phyloP scores from a whole-genome alignment of 228 moss, liverwort and hornwort genomes.

The Sphagnum magellanicum region DNA sequence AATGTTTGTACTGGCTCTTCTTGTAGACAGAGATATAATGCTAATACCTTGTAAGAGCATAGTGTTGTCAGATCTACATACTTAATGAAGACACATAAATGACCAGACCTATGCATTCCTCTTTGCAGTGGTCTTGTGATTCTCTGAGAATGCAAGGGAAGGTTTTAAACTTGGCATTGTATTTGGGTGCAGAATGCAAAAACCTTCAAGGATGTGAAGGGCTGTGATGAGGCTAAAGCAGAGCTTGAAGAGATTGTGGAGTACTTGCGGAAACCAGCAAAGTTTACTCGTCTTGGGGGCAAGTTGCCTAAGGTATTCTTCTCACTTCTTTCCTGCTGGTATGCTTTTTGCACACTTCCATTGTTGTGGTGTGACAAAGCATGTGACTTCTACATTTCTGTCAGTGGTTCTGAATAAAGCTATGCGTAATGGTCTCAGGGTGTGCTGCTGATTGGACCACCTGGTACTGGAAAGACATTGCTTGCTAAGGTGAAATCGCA shows the following conservation, averaged over 20 bases:
- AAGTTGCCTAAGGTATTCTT: conserved; percentile 89
- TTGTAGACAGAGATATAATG: no score
- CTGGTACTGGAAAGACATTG: conserved; percentile 96
- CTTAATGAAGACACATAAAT: no score
- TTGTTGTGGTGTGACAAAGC: no score
- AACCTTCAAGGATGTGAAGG: conserved; percentile 98
- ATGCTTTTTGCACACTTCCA: background rate
- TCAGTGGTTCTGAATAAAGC: no score
- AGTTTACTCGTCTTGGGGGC: conserved; percentile 97
- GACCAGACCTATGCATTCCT: no score
- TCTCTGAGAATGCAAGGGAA: no score
- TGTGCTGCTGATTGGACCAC: conserved; percentile 94
- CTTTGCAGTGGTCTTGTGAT: no score
- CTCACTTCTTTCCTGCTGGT: background rate
- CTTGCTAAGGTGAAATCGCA: conserved; percentile 72
- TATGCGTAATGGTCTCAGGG: conserved; percentile 36
- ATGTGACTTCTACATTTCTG: no score
- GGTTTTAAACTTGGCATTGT: background rate
- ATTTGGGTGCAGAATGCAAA: conserved; percentile 66
- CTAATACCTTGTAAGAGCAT: no score
- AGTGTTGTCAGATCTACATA: no score
- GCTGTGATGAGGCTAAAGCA: conserved; percentile 98
- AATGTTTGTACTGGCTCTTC: no score
- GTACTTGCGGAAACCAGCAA: conserved; percentile 85
- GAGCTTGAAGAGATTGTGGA: conserved; percentile 99